phyloP scores from a whole-genome alignment of 1,284 basidiomycete species.

The Albatrellus sp. region DNA sequence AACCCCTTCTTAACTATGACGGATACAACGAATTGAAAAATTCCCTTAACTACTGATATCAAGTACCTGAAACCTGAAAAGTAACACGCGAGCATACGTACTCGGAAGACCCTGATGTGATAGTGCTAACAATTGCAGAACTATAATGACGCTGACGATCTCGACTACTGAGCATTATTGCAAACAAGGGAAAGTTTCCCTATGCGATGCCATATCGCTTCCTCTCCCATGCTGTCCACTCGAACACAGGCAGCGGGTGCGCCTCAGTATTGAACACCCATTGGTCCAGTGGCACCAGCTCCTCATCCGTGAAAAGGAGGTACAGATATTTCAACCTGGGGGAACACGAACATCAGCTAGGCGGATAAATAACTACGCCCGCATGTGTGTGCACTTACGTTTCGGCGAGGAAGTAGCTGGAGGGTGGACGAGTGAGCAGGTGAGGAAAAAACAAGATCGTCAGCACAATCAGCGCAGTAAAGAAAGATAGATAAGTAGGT shows the following conservation, averaged over 20 bases:
- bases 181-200: neutral
- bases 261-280: conserved; percentile 87
- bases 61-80: too few relatives aligned
- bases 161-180: too few relatives aligned
- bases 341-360: neutral
- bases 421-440: neutral
- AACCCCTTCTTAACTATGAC: too few relatives aligned
- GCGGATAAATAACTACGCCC: neutral
- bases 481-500: neutral
- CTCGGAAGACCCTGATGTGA: too few relatives aligned
- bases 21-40: too few relatives aligned
- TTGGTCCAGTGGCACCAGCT: conserved; percentile 48
- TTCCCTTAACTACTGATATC: too few relatives aligned
- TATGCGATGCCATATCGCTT: conserved; percentile 12
- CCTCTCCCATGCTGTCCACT: conserved; percentile 36
- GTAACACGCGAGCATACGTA: too few relatives aligned
- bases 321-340: conserved; percentile 55
- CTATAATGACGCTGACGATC: too few relatives aligned
- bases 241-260: conserved; percentile 66
- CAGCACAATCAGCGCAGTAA: neutral
- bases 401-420: conserved; percentile 62
- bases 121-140: too few relatives aligned
- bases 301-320: conserved; percentile 45
- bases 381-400: conserved; percentile 27
- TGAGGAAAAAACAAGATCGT: neutral